A percentile compares a stretch with the other conserved stretches of the same genome.
Evolutionary conservation across 176 grass and related monocot species (phyloP).

Genomic region (Rhipidocladum racemiflorum): DNA sequence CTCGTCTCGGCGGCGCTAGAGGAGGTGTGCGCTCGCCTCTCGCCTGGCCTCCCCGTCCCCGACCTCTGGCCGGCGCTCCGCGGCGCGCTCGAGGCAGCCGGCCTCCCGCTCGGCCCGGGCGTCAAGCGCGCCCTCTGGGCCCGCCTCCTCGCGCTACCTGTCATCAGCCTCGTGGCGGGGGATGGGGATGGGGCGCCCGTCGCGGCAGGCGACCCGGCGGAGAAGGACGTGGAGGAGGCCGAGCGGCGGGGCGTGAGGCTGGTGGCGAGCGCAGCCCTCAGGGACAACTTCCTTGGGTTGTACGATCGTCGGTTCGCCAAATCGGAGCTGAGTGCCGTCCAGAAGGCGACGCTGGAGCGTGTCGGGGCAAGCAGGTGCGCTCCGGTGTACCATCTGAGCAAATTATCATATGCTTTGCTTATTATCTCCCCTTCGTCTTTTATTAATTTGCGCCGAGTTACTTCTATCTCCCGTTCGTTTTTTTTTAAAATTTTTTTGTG

Average conservation of each 20-base stretch:
- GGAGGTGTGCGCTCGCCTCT: slow-evolving; percentile 69
- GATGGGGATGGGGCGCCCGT: slow-evolving; percentile 47
- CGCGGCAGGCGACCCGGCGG: slow-evolving; percentile 40
- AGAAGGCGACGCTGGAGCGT: slow-evolving; percentile 56
- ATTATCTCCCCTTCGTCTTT: background rate
- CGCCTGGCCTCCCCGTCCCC: slow-evolving; percentile 43
- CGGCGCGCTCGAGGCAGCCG: slow-evolving; percentile 34
- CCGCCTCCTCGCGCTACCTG: slow-evolving; percentile 58
- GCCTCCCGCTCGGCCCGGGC: slow-evolving; percentile 37
- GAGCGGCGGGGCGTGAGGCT: slow-evolving; percentile 55
- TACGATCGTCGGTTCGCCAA: slow-evolving; percentile 68
- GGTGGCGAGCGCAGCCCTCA: slow-evolving; percentile 48
- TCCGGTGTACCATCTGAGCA: slow-evolving; percentile 2
- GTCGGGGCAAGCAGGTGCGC: slow-evolving; percentile 73
- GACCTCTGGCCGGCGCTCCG: slow-evolving; percentile 42
- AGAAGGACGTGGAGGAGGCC: slow-evolving; percentile 54
- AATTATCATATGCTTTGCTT: slow-evolving; percentile 5
- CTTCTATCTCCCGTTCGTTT: background rate
- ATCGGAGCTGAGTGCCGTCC: slow-evolving; percentile 54
- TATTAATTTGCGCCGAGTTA: background rate
- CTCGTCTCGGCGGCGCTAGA: slow-evolving; percentile 72
- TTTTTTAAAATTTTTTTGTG: too few species aligned
- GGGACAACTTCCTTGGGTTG: slow-evolving; percentile 84
- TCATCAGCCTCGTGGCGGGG: slow-evolving; percentile 47
- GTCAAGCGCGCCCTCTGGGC: slow-evolving; percentile 65